These are phyloP conservation scores for Ophiostoma pallidulum DNA, from an alignment of 2,329 filamentous ascomycete species.

Conservation along the genomic window DNA sequence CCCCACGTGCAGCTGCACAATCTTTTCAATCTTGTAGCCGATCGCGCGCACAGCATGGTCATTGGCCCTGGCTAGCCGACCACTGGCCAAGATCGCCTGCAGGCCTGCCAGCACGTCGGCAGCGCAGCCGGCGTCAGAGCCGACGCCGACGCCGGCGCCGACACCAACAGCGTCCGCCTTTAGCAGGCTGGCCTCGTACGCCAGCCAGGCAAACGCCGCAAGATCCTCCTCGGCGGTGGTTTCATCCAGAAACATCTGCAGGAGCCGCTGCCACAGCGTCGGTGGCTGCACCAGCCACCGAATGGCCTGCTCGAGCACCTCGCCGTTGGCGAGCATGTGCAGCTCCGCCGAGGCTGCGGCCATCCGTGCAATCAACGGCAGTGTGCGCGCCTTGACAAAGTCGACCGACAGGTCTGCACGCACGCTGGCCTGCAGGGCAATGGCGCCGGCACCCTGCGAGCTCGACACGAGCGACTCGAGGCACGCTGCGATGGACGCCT, in stretches of 20 bases:
- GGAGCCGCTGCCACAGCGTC: conserved; percentile 43
- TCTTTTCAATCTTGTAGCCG: conserved; percentile 29
- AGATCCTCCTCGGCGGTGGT: conserved; percentile 25
- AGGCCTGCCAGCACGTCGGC: conserved; percentile 19
- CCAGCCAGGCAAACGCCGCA: conserved; percentile 38
- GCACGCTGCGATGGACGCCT: conserved; percentile 18
- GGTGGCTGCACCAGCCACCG: conserved; percentile 39
- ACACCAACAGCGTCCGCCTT: conserved; percentile 12
- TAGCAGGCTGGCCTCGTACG: conserved; percentile 36
- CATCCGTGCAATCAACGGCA: conserved; percentile 29
- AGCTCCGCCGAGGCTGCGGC: conserved; percentile 33
- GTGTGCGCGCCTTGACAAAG: conserved; percentile 24
- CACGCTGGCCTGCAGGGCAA: conserved; percentile 18
- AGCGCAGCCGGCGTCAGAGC: too few relatives aligned
- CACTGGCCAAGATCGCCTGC: conserved; percentile 16
- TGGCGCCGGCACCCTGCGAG: conserved; percentile 19
- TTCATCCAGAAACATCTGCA: conserved; percentile 23
- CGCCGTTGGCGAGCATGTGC: conserved; percentile 40
- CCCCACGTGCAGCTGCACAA: conserved; percentile 21
- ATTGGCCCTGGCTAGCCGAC: conserved; percentile 18
- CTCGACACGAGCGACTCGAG: conserved; percentile 23
- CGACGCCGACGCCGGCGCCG: too few relatives aligned
- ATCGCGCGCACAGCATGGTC: conserved; percentile 21
- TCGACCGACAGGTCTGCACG: conserved; percentile 19
- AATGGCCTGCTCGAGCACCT: conserved; percentile 38